Conservation (phyloP, 495 filamentous ascomycete species). For the Xylaria intraflava region DNA sequence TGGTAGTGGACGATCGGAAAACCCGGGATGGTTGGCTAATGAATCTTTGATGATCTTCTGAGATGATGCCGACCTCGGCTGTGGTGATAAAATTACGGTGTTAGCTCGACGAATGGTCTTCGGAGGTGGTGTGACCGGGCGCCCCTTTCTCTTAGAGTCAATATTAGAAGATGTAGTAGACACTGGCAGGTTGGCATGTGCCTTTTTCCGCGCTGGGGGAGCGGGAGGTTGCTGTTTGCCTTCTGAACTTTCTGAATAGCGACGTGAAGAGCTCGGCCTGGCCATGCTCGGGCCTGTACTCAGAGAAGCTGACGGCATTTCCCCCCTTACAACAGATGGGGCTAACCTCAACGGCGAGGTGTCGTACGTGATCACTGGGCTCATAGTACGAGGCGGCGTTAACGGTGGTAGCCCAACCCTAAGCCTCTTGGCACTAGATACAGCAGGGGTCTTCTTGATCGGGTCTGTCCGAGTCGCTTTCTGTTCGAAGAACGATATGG, state of each 20-base stretch:
- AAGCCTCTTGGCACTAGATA: slow-evolving; percentile 9
- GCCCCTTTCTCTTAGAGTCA: slow-evolving; percentile 4
- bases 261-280: slow-evolving; percentile 2
- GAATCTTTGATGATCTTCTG: slow-evolving; percentile 9
- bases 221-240: slow-evolving; percentile 14
- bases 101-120: slow-evolving; percentile 4
- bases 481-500: slow-evolving; percentile 58
- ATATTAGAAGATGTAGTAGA: neutral
- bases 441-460: slow-evolving; percentile 30
- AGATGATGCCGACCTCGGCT: slow-evolving; percentile 11
- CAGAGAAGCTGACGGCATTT: slow-evolving; percentile 10
- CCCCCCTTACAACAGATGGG: slow-evolving; percentile 10
- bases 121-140: slow-evolving; percentile 10
- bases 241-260: neutral
- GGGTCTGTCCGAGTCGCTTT: slow-evolving; percentile 26
- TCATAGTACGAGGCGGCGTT: slow-evolving; percentile 19
- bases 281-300: neutral
- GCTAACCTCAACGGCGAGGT: slow-evolving; percentile 18
- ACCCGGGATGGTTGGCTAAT: neutral
- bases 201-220: slow-evolving; percentile 18
- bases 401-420: slow-evolving; percentile 13
- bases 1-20: neutral
- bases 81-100: slow-evolving; percentile 16
- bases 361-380: slow-evolving; percentile 15
- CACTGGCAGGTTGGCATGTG: neutral